phyloP scores from a whole-genome alignment of 768 basidiomycete genomes.

The Calocybe indica region DNA sequence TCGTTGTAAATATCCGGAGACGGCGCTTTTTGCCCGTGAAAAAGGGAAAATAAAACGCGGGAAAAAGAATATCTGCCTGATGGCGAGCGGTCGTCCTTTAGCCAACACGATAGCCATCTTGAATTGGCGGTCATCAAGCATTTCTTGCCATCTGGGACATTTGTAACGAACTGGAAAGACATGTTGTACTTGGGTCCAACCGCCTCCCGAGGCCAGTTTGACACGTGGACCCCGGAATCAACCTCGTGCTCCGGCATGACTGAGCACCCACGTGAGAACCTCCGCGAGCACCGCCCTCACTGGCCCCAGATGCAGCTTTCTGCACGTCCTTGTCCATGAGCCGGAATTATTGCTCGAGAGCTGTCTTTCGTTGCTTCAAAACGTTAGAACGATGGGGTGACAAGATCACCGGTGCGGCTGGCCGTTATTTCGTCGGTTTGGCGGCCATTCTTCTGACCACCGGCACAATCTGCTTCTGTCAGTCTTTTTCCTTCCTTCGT shows the following conservation, averaged over 20 bases:
- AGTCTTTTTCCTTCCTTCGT: slow-evolving; percentile 23
- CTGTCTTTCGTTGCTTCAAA: slow-evolving; percentile 49
- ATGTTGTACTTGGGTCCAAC: slow-evolving; percentile 1
- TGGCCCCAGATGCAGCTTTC: background rate
- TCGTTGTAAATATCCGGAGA: too few species aligned
- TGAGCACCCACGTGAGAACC: too few species aligned
- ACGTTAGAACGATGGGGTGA: slow-evolving; percentile 71
- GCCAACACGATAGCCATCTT: background rate
- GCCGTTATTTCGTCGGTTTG: slow-evolving; percentile 84
- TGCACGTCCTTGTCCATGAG: slow-evolving; percentile 1
- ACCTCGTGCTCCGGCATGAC: too few species aligned
- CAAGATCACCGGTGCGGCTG: slow-evolving; percentile 81
- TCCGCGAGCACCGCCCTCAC: too few species aligned
- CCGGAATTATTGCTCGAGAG: slow-evolving; percentile 26
- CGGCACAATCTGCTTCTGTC: slow-evolving; percentile 79
- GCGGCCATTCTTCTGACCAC: slow-evolving; percentile 65
- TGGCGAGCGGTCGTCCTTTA: too few species aligned
- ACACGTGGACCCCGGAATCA: too few species aligned
- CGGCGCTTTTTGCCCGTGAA: too few species aligned
- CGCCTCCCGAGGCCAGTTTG: background rate
- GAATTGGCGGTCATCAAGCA: background rate
- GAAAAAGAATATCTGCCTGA: too few species aligned
- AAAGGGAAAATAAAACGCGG: too few species aligned
- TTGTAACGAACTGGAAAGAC: background rate
- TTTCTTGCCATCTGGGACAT: background rate